Evolutionary conservation across 106 monocot species (phyloP), one percentile per base, ranked within the genome.

Genomic region (Gastrodia elata): DNA sequence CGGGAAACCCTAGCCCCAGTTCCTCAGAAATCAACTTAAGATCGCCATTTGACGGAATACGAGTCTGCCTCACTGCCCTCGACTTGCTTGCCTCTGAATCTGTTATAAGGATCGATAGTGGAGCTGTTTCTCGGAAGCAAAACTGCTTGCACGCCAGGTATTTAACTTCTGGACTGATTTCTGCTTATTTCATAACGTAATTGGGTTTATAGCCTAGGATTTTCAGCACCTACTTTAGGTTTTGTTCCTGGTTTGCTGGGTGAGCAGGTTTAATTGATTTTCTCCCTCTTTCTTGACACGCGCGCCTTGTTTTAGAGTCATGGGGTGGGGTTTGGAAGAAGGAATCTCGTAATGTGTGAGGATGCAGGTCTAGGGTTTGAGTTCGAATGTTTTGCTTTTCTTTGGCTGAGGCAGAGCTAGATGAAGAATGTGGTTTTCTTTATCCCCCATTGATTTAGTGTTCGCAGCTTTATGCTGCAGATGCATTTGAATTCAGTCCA

Each of bases 301-400:
- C 40, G 4, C 25, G 40, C 1, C 61, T 69, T 69, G 39, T 40
- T 25, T 69, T 69, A 39, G 40, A 39, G 40, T 8, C 9, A 0
- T 5, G 22, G 24, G 39, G 14, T 37, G 67, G 2, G 67, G 2
- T 67, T 67, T 24, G 13, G 24, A 9, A 7, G 20, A 9, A 40
- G 25, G 35, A 26, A 69, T 6, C 11, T 24, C 11, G 38, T 69
- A 24, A 40, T 69, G 69, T 27, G 69, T 39, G 69, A 39, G 38
- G 16, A 38, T 25, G 39, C 18, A 26, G 39, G 61, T 32, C 27
- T 69, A 69, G 69, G 69, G 69, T 67, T 68, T 69, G 38, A 69
- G 69, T 20, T 38, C 20, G n/a, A 67, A 35, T 39, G 38, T n/a
- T 30, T 68, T 69, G 33, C 40, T 39, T 39, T 69, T 69, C 24